A percentile compares a stretch with the other conserved stretches of the same genome.
Evolutionary conservation across 2,329 filamentous ascomycete species (phyloP).

Genomic region (Ceratocystis diversiconidia): DNA sequence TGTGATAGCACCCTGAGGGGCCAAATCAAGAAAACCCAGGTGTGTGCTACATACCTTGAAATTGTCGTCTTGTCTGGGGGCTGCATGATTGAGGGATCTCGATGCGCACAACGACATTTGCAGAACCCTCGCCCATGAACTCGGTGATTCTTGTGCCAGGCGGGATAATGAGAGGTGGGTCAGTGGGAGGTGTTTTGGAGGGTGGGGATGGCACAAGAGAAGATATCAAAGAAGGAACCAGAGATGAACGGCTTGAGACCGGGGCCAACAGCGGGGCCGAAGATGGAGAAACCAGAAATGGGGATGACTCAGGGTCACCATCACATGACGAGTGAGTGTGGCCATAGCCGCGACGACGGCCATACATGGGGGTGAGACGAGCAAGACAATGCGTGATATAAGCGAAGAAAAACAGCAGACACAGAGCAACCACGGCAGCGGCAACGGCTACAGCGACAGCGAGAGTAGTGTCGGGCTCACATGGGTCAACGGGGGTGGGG

Average conservation of each 20-base stretch:
- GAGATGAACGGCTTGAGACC: background rate
- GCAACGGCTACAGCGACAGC: slow-evolving; percentile 4
- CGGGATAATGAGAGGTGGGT: slow-evolving; percentile 8
- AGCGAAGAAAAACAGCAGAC: background rate
- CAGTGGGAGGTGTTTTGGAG: background rate
- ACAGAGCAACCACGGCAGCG: background rate
- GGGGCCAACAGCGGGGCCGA: background rate
- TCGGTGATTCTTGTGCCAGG: slow-evolving; percentile 18
- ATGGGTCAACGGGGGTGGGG: background rate
- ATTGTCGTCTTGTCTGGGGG: slow-evolving; percentile 22
- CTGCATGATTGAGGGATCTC: slow-evolving; percentile 27
- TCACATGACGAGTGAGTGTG: background rate
- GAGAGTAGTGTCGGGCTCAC: background rate
- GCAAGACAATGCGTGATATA: background rate
- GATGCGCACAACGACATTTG: slow-evolving; percentile 61
- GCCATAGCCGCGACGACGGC: background rate
- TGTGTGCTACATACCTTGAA: slow-evolving; percentile 26
- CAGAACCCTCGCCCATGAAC: slow-evolving; percentile 54
- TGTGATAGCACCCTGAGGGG: too few species aligned
- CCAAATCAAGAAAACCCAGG: background rate
- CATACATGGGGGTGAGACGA: background rate
- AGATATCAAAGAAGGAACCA: background rate
- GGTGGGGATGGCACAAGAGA: background rate
- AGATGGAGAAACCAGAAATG: background rate
- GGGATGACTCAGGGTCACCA: background rate